Percentiles rank a stretch among this genome's conserved stretches.
Conservation (phyloP, 2,329 filamentous ascomycete genomes). For the Ophiostoma tasmaniense region DNA sequence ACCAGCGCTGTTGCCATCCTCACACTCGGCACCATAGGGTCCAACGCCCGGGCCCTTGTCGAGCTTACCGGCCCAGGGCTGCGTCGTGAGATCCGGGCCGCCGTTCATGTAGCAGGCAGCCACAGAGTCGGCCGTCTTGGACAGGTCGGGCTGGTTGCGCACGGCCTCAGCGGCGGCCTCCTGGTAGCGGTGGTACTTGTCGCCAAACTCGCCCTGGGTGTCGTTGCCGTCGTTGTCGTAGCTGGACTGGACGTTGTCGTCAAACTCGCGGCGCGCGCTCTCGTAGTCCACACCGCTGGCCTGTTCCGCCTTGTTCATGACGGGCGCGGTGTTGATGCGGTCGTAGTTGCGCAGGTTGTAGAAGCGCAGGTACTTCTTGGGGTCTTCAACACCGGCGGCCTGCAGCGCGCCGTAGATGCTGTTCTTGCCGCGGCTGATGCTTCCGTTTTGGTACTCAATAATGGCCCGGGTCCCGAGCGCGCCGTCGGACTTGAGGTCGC, state of each 20-base stretch:
- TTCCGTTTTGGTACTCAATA: constrained; percentile 80
- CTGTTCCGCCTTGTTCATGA: constrained; percentile 53
- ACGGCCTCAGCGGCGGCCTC: constrained; percentile 46
- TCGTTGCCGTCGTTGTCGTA: constrained; percentile 28
- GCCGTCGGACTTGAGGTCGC: constrained; percentile 64
- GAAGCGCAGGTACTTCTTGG: constrained; percentile 67
- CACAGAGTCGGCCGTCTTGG: constrained; percentile 57
- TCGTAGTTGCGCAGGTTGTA: constrained; percentile 82
- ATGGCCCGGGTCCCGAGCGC: constrained; percentile 72
- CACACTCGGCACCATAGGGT: not conserved
- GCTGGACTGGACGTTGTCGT: constrained; percentile 45
- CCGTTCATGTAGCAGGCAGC: constrained; percentile 75
- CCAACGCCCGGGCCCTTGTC: constrained; percentile 20
- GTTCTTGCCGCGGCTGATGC: constrained; percentile 67
- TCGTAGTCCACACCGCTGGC: constrained; percentile 60
- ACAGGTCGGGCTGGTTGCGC: constrained; percentile 8
- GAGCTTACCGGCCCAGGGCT: constrained; percentile 43
- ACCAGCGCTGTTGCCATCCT: not conserved
- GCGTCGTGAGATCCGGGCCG: constrained; percentile 56
- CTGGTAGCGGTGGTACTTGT: constrained; percentile 61
- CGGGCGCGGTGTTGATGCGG: constrained; percentile 62
- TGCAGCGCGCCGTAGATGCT: constrained; percentile 67
- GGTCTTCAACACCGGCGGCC: constrained; percentile 56
- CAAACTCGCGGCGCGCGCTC: constrained; percentile 53
- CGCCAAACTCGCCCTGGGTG: constrained; percentile 22